Conservation (phyloP, 768 basidiomycete genomes). For the Boletus vermiculosoides region DNA sequence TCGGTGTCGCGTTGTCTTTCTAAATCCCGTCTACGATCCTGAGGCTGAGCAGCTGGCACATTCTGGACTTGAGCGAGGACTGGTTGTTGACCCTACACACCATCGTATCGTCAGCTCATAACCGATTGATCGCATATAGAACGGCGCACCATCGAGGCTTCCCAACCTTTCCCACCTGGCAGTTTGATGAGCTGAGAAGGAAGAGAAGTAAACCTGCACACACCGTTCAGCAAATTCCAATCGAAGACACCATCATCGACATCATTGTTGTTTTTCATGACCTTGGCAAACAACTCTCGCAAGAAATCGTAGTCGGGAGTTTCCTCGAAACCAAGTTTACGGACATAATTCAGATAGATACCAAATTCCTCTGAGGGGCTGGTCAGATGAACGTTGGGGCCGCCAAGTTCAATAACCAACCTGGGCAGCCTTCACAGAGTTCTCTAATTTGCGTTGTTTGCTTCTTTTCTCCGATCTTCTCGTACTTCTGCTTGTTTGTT, state of each 20-base stretch:
- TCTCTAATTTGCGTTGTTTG: conserved; percentile 98
- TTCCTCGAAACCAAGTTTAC: conserved; percentile 98
- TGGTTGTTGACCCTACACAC: conserved; percentile 56
- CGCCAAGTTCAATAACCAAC: conserved; percentile 41
- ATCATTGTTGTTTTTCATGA: conserved; percentile 88
- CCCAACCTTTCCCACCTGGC: conserved; percentile 91
- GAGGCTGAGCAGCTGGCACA: conserved; percentile 43
- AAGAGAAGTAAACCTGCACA: conserved; percentile 11
- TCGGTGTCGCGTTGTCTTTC: conserved; percentile 55
- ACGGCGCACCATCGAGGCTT: conserved; percentile 66
- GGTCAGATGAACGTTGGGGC: conserved; percentile 8
- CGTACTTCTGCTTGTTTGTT: conserved; percentile 99
- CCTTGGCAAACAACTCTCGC: conserved; percentile 90
- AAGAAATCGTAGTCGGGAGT: conserved; percentile 99
- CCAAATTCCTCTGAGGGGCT: conserved; percentile 83
- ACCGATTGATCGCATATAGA: neutral
- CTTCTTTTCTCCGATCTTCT: conserved; percentile 99
- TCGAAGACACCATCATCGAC: conserved; percentile 93
- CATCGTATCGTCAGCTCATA: conserved; percentile 9
- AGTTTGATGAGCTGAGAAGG: conserved; percentile 7
- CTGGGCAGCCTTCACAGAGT: conserved; percentile 92
- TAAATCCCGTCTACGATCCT: conserved; percentile 59
- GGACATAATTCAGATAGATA: conserved; percentile 98
- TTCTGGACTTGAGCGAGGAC: conserved; percentile 65
- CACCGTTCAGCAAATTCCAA: conserved; percentile 91